Base-by-base conservation (phyloP, 441 rosid species). In the Bruguiera hainesii region DNA sequence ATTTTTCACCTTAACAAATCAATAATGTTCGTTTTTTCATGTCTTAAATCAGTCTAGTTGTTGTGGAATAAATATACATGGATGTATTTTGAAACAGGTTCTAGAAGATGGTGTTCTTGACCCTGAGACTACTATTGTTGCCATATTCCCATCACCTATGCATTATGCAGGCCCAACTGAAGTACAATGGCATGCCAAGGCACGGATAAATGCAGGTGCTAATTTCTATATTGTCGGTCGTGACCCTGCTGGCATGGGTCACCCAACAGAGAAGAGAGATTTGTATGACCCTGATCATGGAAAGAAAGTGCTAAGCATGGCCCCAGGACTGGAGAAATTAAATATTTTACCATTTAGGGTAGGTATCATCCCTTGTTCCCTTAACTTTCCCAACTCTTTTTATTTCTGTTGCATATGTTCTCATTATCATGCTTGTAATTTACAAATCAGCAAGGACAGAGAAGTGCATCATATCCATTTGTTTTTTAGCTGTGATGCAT, bases 151-250 rank as follows among this genome's bases (percentile, higher is more conserved):
- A 1, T 93, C 98, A 39, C 98, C 97, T 0, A 89, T 93, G 98
- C 96, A 89, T 74, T 93, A 93, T 75, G 97, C 97, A 7, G 97
- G 98, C 76, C 98, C 98, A 64, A 93, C 98, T 0, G 98, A 93
- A 84, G 98, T 91, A 46, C 97, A 93, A 63, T 91, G 97, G 98
- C 98, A 93, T 67, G 98, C 98, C 70, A 93, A 93, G 81, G 97
- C 91, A 66, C 82, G 97, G 66, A 81, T 91, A 69, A 91, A 94
- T 74, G 98, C 98, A 0, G 98, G 98, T 61, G 98, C 96, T 66
- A 94, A 94, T 68, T 94, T 94, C 75, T 94, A 94, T 61, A 91
- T 94, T 62, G 98, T 94, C 16, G 98, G 98, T 18, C 90, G 97
- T 69, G 98, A 94, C 80, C 97, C 98, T 63, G 98, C 96, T 67